phyloP scores from a whole-genome alignment of 768 basidiomycete genomes.

The Lentinus tigrinus region DNA sequence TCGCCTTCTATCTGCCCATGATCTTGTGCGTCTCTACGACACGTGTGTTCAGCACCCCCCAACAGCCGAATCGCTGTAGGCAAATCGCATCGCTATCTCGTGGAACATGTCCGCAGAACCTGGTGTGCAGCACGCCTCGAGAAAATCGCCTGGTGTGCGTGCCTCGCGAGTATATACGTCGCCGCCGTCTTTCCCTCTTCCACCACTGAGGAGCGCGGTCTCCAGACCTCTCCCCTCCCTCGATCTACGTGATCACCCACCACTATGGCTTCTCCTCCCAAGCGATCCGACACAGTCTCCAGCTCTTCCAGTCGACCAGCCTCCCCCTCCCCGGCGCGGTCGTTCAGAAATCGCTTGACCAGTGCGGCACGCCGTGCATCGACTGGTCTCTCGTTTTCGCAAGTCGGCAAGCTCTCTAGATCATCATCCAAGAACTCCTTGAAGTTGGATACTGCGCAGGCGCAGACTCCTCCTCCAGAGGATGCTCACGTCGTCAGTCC shows the following conservation, averaged over 20 bases:
- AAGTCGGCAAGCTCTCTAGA: conserved; percentile 10
- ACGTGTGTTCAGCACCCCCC: conserved; percentile 17
- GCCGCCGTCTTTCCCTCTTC: not conserved
- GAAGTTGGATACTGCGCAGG: conserved; percentile 34
- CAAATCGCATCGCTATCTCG: conserved; percentile 17
- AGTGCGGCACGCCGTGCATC: conserved; percentile 62
- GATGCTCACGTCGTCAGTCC: conserved; percentile 49
- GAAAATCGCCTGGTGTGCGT: conserved; percentile 15
- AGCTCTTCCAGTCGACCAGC: conserved; percentile 14
- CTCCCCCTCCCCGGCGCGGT: conserved; percentile 21
- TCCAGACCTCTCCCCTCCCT: not conserved
- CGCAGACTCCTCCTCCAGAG: conserved; percentile 20
- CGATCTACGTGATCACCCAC: conserved; percentile 2
- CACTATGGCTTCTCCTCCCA: conserved; percentile 18
- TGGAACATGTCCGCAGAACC: conserved; percentile 7
- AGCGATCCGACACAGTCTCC: conserved; percentile 13
- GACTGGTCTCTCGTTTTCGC: conserved; percentile 43
- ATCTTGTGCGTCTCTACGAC: conserved; percentile 14
- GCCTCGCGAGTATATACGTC: conserved; percentile 12
- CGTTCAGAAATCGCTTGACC: conserved; percentile 59
- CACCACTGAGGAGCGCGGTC: conserved; percentile 14
- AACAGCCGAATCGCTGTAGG: conserved; percentile 14
- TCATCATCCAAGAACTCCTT: conserved; percentile 26
- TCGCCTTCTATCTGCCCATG: conserved; percentile 4
- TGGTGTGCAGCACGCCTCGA: conserved; percentile 15